Evolutionary conservation across 2,329 filamentous ascomycete genomes (phyloP), one percentile per base, ranked within the genome.

Genomic region (Akanthomyces lecanii): DNA sequence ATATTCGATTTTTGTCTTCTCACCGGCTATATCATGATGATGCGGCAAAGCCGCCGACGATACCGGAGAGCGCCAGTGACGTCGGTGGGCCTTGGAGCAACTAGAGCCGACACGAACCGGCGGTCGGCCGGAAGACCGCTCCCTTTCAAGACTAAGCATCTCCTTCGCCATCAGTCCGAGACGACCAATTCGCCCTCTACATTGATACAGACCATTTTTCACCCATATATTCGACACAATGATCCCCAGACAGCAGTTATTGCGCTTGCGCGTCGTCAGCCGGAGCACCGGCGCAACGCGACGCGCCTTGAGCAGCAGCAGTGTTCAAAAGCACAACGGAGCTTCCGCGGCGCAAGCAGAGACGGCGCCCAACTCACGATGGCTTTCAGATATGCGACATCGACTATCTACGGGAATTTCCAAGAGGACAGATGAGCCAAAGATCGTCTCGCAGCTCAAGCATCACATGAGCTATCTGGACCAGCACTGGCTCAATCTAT

Each of bases 401-500:
- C 68, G 69, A 21, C 45, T 73, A 12, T 62, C 65, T 14, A 61
- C 65, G 8, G 66, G 64, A 0, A 52, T 68, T 7, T 28, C 51
- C 14, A 51, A 48, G 12, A 33, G 47, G 10, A 30, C 58, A 3
- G 23, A 65, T 40, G 28, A 42, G 1, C 33, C 57, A 2, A 61
- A 64, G 5, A 59, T 63, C 18, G 55, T 21, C 4, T 38, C 45
- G 4, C 58, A 54, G 28, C 57, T 70, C n/a, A 59, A 45, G 45
- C 64, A 66, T 10, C 53, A 66, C 7, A 64, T 66, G 12, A 60
- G 65, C 8, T 65, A 67, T 30, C 50, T 74, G n/a, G 67, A 73
- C 23, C 63, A 63, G 3, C 66, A 91, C 66, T 95, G 91, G 91
- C 79, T 89, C 50, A 84, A 85, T 67, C 76, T 95, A 63, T 76